These are phyloP conservation scores for Panicum hallii DNA, from an alignment of 202 grass and related monocot species.

Conservation along the genomic window DNA sequence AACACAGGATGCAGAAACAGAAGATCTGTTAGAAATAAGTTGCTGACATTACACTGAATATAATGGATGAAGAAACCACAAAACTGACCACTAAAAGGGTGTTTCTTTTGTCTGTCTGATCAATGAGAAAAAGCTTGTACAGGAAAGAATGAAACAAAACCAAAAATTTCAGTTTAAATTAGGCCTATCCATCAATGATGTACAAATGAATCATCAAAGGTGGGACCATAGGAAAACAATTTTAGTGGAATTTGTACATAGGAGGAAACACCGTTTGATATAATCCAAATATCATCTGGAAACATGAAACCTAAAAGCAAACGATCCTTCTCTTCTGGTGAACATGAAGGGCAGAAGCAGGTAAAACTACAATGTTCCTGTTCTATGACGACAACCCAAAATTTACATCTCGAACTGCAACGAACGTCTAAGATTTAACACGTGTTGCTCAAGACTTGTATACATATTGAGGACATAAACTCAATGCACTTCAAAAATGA, in stretches of 20 bases:
- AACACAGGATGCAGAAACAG: neutral
- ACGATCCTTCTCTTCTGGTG: neutral
- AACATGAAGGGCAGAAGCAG: neutral
- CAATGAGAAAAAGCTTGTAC: conserved; percentile 2
- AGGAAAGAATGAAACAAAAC: conserved; percentile 16
- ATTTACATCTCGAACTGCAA: neutral
- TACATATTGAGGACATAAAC: neutral
- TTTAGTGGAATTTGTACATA: neutral
- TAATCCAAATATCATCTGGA: conserved; percentile 1
- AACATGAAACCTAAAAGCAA: neutral
- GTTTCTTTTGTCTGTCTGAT: neutral
- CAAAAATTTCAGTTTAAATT: neutral
- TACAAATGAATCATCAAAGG: neutral
- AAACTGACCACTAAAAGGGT: neutral
- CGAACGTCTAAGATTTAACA: neutral
- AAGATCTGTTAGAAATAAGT: neutral
- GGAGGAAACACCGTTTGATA: neutral
- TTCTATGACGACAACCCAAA: neutral
- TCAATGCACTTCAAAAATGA: neutral
- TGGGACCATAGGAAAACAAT: neutral
- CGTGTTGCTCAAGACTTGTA: neutral
- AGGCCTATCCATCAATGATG: neutral
- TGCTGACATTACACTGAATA: neutral
- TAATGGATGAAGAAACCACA: conserved; percentile 20
- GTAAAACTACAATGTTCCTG: neutral